Evolutionary conservation across 441 rosid species (phyloP), one percentile per base, ranked within the genome.

Genomic region (Oxalis stricta): DNA sequence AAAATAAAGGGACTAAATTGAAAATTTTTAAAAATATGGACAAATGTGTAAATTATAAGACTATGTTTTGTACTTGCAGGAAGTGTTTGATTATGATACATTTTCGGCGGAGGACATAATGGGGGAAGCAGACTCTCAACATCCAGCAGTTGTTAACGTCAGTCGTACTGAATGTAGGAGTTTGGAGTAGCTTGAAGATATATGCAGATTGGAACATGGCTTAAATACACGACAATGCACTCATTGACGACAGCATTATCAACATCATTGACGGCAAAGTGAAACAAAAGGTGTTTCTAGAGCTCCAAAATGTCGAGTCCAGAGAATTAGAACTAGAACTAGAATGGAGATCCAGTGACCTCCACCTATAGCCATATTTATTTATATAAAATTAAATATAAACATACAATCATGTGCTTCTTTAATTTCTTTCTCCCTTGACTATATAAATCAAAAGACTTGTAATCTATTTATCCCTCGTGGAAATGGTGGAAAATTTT

Each of bases 171-270:
- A 86, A 8, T 78, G 48, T 46, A 89, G 96, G n/a, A 75, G 81
- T 49, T 80, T 92, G 0, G 84, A 67, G 46, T 76, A 76, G 92
- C 83, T 78, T 35, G 88, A 77, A 38, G n/a, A n/a, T 51, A 87
- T 38, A 83, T 87, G 92, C 94, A 87, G 62, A 87, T 87, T 1
- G 94, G 94, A 2, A 87, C 83, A 59, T 87, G 94, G 94, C 52
- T 87, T 53, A 76, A 83, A 60, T 78, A 2, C n/a, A 71, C 0
- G 96, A 87, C 68, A 87, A 87, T 14, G 94, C 92, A 0, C 86
- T 87, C 5, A 11, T 78, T 14, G 73, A 71, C 3, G 96, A 87
- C 45, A 84, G 92, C 68, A 65, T 57, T 10, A 72, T 87, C 44
- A 78, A 83, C 70, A 87, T 87, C 37, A 59, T 72, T 1, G 92